phyloP scores from a whole-genome alignment of 257 asterid genomes.

The Solanum neorickii region DNA sequence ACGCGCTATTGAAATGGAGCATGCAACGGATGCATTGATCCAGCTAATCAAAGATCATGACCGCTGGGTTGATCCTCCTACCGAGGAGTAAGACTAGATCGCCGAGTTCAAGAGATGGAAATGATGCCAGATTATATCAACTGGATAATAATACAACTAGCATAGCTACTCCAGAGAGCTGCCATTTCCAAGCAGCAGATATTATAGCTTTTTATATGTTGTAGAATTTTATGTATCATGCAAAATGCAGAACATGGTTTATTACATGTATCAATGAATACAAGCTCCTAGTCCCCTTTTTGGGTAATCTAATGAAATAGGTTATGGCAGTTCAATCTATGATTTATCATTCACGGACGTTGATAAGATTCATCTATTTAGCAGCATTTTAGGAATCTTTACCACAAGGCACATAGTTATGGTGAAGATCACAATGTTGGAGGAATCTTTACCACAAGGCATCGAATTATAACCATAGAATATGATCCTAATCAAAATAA shows the following conservation, averaged over 20 bases:
- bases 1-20: slow-evolving; percentile 62
- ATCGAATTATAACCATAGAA: too few species aligned
- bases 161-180: neutral
- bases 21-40: slow-evolving; percentile 75
- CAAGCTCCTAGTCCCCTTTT: neutral
- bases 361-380: too few species aligned
- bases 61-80: slow-evolving; percentile 78
- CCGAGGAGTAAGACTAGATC: slow-evolving; percentile 31
- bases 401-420: neutral
- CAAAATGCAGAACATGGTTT: neutral
- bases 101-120: neutral
- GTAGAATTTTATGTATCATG: neutral
- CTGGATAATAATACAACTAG: neutral
- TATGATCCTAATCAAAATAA: neutral
- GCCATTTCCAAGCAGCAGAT: neutral
- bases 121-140: neutral
- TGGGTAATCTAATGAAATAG: neutral
- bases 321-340: neutral
- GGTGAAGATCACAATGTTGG: neutral
- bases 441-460: too few species aligned
- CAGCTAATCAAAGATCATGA: slow-evolving; percentile 73
- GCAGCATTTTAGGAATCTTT: neutral
- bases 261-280: neutral
- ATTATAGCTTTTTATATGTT: neutral
- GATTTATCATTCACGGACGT: too few species aligned